A percentile compares a stretch with the other conserved stretches of the same genome.
These are phyloP conservation scores for Pochonia chlamydosporia DNA, from an alignment of 2,329 filamentous ascomycete species.

Conservation along the genomic window DNA sequence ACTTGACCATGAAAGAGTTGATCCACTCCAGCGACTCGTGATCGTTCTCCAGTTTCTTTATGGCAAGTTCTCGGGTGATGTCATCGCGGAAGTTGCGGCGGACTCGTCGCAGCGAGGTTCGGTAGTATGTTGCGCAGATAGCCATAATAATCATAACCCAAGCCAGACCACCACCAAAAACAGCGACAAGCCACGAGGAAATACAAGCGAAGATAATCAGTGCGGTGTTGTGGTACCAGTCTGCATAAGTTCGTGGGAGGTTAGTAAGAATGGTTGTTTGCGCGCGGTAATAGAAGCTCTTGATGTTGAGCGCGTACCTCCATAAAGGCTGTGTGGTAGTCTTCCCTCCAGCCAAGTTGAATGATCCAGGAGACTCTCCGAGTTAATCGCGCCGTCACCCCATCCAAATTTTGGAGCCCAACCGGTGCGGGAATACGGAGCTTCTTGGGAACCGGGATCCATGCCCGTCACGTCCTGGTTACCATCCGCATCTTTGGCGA, in stretches of 20 bases:
- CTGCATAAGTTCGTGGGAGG: conserved; percentile 34
- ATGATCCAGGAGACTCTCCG: conserved; percentile 74
- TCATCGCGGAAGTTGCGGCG: conserved; percentile 96
- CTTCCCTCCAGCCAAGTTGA: conserved; percentile 80
- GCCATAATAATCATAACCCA: conserved; percentile 96
- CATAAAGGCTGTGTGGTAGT: conserved; percentile 84
- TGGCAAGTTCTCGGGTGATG: conserved; percentile 79
- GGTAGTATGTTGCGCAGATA: conserved; percentile 88
- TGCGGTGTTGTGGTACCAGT: conserved; percentile 98
- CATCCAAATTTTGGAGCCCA: conserved; percentile 86
- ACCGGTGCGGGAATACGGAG: conserved; percentile 53
- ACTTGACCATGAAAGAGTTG: conserved; percentile 96
- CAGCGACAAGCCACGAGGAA: conserved; percentile 80
- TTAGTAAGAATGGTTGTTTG: neutral
- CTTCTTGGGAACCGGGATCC: conserved; percentile 46
- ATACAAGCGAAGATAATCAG: conserved; percentile 91
- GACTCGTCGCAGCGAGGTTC: conserved; percentile 88
- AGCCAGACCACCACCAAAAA: conserved; percentile 82
- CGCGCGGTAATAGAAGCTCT: neutral
- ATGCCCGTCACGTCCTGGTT: conserved; percentile 43
- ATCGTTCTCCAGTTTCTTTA: conserved; percentile 83
- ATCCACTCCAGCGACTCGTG: conserved; percentile 96
- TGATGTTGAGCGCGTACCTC: conserved; percentile 45
- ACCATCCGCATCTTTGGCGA: conserved; percentile 43
- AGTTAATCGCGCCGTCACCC: conserved; percentile 48